Percentiles rank a stretch among this genome's conserved stretches.
Evolutionary conservation across 2,329 filamentous ascomycete species (phyloP).

Genomic region (Colletotrichum sp.): DNA sequence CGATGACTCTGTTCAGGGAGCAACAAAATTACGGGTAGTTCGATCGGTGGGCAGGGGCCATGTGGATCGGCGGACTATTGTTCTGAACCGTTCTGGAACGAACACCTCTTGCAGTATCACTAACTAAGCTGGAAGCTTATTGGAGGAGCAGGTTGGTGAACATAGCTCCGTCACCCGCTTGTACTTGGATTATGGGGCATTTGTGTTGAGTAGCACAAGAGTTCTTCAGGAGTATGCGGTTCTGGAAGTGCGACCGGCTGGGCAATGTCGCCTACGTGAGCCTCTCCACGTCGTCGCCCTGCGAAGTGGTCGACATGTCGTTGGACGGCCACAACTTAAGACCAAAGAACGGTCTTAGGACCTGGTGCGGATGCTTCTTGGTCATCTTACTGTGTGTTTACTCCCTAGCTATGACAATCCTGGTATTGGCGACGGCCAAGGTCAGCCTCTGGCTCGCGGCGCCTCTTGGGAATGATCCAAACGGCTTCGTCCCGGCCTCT

Average conservation of each 20-base stretch:
- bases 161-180: not conserved
- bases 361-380: not conserved
- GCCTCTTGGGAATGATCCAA: not conserved
- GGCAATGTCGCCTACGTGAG: not conserved
- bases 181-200: not conserved
- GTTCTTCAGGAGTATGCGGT: not conserved
- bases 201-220: not conserved
- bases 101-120: not conserved
- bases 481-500: not conserved
- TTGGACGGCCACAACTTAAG: not conserved
- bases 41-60: not conserved
- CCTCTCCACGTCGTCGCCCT: not conserved
- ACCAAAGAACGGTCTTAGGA: not conserved
- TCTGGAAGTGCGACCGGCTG: not conserved
- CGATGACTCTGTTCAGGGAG: not conserved
- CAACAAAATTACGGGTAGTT: not conserved
- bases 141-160: not conserved
- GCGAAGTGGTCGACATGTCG: not conserved
- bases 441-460: not conserved
- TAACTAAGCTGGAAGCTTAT: not conserved
- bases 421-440: not conserved
- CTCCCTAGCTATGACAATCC: not conserved
- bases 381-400: not conserved
- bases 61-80: not conserved
- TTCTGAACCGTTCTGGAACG: not conserved